Evolutionary conservation across 345 rosid genomes (phyloP), one percentile per base, ranked within the genome.

Genomic region (Geranium rotundifolium): DNA sequence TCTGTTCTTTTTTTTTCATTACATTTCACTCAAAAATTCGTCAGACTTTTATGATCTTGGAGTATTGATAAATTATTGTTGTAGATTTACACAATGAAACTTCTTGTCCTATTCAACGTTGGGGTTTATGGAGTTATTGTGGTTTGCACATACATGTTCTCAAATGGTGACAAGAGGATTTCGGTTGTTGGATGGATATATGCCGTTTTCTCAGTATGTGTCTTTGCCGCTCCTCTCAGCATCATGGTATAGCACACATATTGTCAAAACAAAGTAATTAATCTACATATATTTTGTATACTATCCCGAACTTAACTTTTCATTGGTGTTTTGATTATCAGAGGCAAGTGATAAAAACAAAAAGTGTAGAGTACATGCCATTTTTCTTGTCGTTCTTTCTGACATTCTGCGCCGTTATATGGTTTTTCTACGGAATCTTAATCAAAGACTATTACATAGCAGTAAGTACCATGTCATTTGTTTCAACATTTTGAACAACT

Each of bases 211-310:
- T 23, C 27, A 23, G 27, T 2, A 23, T 23, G 73, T 56, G 83
- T 79, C 6, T 83, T 76, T n/a, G 91, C 80, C 17, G 77, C 88
- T 70, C 91, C 88, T 8, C 77, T 85, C n/a, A 71, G 79, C 62
- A 66, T 81, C 81, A 85, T 85, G 56, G 91, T 85, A 71, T 5
- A 54, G 17, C 14, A 15, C 14, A 9, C 5, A 17, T 23, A 23
- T 23, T 23, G 27, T 23, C 27, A 23, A 23, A 23, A 23, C 27
- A 23, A 23, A 23, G 27, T 23, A 23, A 23, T 23, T 23, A 2
- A 0, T 23, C 2, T 23, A 23, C 27, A 23, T 23, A 23, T 23
- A 23, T 23, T 23, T 23, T 23, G 27, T 2, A 23, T 23, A 23
- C 27, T 23, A 23, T 23, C 27, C 10, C 27, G 27, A 23, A 23